phyloP scores from a whole-genome alignment of 495 filamentous ascomycete species.

The Cryomyces antarcticus region DNA sequence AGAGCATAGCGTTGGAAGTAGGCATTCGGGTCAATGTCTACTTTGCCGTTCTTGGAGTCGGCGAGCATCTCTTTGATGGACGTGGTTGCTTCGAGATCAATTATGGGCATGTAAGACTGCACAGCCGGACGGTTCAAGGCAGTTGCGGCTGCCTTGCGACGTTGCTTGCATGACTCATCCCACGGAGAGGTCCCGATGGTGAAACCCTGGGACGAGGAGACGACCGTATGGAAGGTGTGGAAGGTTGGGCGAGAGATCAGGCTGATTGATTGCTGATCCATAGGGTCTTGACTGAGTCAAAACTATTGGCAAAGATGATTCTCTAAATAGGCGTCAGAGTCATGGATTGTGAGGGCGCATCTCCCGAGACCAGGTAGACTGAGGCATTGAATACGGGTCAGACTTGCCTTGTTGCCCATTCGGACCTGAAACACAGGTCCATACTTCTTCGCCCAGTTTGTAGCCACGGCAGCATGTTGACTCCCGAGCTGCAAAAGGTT shows the following conservation, averaged over 20 bases:
- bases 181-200: slow-evolving; percentile 51
- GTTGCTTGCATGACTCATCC: slow-evolving; percentile 32
- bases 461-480: slow-evolving; percentile 32
- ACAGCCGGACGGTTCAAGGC: slow-evolving; percentile 26
- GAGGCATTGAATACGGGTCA: neutral
- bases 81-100: slow-evolving; percentile 30
- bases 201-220: slow-evolving; percentile 50
- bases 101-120: slow-evolving; percentile 27
- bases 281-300: slow-evolving; percentile 39
- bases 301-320: slow-evolving; percentile 23
- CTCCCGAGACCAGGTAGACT: neutral
- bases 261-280: slow-evolving; percentile 46
- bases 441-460: slow-evolving; percentile 32
- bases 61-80: slow-evolving; percentile 25
- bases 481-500: slow-evolving; percentile 34
- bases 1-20: slow-evolving; percentile 25
- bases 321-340: neutral
- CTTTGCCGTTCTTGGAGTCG: slow-evolving; percentile 20
- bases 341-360: too few relatives aligned
- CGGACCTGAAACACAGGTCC: slow-evolving; percentile 33
- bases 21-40: slow-evolving; percentile 2
- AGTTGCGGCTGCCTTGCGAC: slow-evolving; percentile 28
- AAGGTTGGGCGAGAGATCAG: slow-evolving; percentile 47
- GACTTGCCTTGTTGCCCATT: slow-evolving; percentile 25
- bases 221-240: slow-evolving; percentile 51